A percentile compares a stretch with the other conserved stretches of the same genome.
Evolutionary conservation across 768 basidiomycete species (phyloP).

Genomic region (Lactarius psammicola): DNA sequence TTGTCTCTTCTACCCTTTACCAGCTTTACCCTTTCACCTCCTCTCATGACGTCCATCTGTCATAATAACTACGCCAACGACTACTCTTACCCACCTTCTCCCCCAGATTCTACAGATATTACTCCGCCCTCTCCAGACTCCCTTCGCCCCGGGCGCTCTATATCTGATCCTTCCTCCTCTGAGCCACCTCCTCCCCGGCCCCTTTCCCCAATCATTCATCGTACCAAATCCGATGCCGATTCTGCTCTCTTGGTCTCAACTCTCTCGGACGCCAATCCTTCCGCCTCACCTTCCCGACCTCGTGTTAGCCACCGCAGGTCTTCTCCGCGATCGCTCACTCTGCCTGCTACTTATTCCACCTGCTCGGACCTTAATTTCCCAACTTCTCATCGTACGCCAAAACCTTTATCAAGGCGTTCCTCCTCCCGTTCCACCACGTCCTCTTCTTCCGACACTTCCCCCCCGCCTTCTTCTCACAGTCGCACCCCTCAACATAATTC

Average conservation of each 20-base stretch:
- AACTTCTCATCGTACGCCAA: constrained; percentile 23
- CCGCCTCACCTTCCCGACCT: constrained; percentile 20
- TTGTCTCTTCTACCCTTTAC: constrained; percentile 11
- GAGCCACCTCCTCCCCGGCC: constrained; percentile 16
- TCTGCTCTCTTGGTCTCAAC: constrained; percentile 2
- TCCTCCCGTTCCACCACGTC: constrained; percentile 34
- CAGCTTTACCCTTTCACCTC: not conserved
- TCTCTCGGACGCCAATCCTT: constrained; percentile 16
- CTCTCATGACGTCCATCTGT: constrained; percentile 19
- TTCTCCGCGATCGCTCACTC: constrained; percentile 20
- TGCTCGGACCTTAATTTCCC: constrained; percentile 15
- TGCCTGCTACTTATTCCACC: constrained; percentile 16
- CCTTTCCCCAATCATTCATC: constrained; percentile 14
- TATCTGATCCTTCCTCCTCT: constrained; percentile 18
- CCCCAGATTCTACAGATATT: constrained; percentile 22
- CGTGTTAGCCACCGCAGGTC: constrained; percentile 20
- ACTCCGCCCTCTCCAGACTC: constrained; percentile 20
- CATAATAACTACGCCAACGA: not conserved
- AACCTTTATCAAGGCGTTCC: constrained; percentile 29
- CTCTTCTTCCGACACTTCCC: constrained; percentile 35
- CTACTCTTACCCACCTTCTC: constrained; percentile 7
- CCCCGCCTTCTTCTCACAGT: constrained; percentile 38
- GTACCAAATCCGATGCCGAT: constrained; percentile 23
- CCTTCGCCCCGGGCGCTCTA: constrained; percentile 6
- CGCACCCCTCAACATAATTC: constrained; percentile 33